Percentiles rank a stretch among this genome's conserved stretches.
Evolutionary conservation across 2,329 filamentous ascomycete species (phyloP).

Genomic region (Botrytis galanthina): DNA sequence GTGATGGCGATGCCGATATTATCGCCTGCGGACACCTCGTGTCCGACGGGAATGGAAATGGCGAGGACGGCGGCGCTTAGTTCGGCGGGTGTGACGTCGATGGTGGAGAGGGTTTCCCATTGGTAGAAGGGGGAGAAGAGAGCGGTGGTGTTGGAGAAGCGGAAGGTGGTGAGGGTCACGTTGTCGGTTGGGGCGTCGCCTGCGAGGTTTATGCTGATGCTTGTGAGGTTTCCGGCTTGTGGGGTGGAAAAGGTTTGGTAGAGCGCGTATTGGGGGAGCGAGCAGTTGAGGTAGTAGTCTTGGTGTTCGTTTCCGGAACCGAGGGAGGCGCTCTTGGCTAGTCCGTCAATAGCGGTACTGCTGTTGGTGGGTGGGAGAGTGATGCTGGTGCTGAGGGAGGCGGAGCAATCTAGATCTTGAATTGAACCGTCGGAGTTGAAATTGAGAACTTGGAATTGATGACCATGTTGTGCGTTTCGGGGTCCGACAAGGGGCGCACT

Average conservation of each 20-base stretch:
- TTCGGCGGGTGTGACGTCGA: conserved; percentile 10
- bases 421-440: conserved; percentile 16
- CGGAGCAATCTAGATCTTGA: neutral
- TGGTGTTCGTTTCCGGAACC: conserved; percentile 24
- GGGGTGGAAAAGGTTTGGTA: conserved; percentile 30
- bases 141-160: conserved; percentile 27
- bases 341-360: neutral
- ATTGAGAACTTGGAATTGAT: conserved; percentile 16
- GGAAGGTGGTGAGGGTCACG: conserved; percentile 27
- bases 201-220: conserved; percentile 29
- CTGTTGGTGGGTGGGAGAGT: neutral
- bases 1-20: conserved; percentile 27
- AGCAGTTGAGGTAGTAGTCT: conserved; percentile 23
- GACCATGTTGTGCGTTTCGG: conserved; percentile 10
- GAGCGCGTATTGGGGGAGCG: conserved; percentile 26
- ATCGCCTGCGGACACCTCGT: conserved; percentile 25
- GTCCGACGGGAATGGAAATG: conserved; percentile 20
- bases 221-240: conserved; percentile 24
- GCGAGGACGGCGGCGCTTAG: conserved; percentile 22
- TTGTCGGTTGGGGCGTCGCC: conserved; percentile 23
- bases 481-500: conserved; percentile 27
- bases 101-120: conserved; percentile 29
- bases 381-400: conserved; percentile 10
- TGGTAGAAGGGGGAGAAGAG: conserved; percentile 30
- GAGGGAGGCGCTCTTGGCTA: conserved; percentile 1